Base-by-base conservation (phyloP, 1,139 yeast species). In the Blastobotrys indianensis region DNA sequence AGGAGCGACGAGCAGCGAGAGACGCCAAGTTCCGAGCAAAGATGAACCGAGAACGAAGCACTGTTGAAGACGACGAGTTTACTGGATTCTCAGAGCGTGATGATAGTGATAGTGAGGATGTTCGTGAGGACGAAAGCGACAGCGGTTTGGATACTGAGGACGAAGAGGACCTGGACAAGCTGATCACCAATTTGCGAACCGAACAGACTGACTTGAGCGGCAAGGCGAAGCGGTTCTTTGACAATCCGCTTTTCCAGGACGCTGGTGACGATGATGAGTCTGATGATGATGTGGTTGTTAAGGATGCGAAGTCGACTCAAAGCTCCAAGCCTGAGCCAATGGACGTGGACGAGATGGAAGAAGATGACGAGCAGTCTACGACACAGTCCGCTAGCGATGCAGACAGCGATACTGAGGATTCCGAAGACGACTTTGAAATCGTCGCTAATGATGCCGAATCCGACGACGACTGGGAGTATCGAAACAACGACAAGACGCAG, bases 11-110 rank as follows among this genome's bases (percentile, higher is more conserved):
- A 62, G 78, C 90, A 11, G 95, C 86, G 62, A 74, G 80, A 50
- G 88, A 87, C 62, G 85, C 95, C 23, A 84, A 82, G 50, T 79
- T 76, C 60, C 76, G 80, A 53, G 95, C 97, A 23, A 85, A 84
- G 65, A 75, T 76, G 58, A 82, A 85, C 33, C 77, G 97, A 62
- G 94, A 90, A 33, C 85, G 74, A 46, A 52, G 41, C 23, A 32
- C 28, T 10, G 35, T 10, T 17, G 92, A 80, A 52, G 51, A 51
- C 23, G 68, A 64, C 25, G 85, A 79, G 44, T 92, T 97, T 97
- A 85, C 82, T 41, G 97, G 97, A 41, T 82, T 90, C 51, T 66
- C 73, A 20, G 74, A 65, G 13, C 70, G 68, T 29, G 70, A 65
- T 15, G 72, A 67, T 12, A 69, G 66, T 6, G 72, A 47, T 9